These are phyloP conservation scores for Metschnikowia sp. DNA, from an alignment of 805 yeast species.

Conservation along the genomic window DNA sequence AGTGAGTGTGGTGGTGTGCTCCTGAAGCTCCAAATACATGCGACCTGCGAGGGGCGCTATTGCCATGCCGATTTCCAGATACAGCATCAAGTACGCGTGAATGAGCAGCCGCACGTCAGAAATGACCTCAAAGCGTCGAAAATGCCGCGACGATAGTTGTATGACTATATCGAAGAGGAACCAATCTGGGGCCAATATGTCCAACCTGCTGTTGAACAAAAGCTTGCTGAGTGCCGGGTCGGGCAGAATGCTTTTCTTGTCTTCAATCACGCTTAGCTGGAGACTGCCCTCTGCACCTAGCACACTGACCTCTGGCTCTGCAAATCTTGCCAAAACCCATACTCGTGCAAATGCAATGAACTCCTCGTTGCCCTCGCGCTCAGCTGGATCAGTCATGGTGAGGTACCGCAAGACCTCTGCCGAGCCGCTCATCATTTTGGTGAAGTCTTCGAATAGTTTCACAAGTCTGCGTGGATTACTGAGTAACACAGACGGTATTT, in stretches of 20 bases:
- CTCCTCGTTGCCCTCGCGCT: conserved; percentile 3
- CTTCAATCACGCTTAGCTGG: conserved; percentile 5
- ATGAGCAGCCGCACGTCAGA: conserved; percentile 10
- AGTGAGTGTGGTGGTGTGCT: conserved; percentile 4
- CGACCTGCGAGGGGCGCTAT: conserved; percentile 6
- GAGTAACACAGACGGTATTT: conserved; percentile 7
- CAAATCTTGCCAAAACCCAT: conserved; percentile 12
- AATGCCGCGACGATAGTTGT: conserved; percentile 6
- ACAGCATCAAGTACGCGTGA: conserved; percentile 12
- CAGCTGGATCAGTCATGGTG: conserved; percentile 4
- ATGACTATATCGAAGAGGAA: conserved; percentile 5
- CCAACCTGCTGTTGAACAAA: conserved; percentile 2
- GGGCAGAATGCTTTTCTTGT: conserved; percentile 12
- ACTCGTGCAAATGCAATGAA: conserved; percentile 16
- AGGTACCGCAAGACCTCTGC: conserved; percentile 7
- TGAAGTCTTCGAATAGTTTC: conserved; percentile 3
- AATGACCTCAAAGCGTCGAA: conserved; percentile 11
- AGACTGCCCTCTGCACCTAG: conserved; percentile 7
- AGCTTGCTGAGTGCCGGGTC: conserved; percentile 5
- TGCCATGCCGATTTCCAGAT: conserved; percentile 9
- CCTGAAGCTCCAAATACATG: conserved; percentile 9
- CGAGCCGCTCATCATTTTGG: conserved; percentile 4
- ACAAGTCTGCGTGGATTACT: neutral
- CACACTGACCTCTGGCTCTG: conserved; percentile 13
- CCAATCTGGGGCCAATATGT: conserved; percentile 2